Evolutionary conservation across 2,329 filamentous ascomycete genomes (phyloP), one percentile per base, ranked within the genome.

Genomic region (Arthrobotrys sphaeroides): DNA sequence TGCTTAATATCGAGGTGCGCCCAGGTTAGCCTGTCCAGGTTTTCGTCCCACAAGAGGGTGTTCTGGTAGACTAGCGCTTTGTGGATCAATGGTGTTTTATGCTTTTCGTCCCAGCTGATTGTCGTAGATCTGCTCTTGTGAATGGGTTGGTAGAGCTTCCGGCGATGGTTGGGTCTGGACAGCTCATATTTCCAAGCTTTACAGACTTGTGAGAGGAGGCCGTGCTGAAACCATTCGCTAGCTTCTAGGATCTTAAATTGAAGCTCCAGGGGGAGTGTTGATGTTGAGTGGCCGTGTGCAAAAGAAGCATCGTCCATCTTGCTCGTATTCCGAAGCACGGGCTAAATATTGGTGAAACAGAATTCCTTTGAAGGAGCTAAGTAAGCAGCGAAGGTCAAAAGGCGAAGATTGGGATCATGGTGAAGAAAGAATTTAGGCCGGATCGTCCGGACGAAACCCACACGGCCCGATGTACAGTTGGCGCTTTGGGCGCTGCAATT

Each of bases 201-300:
- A 55, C 70, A 74, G 20, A 74, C 70, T 26, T 68, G 62, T 7
- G 70, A 68, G 4, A 74, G 55, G 13, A 51, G 36, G 5, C 36
- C 43, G 20, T 68, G 70, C 47, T 74, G 70, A 51, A 62, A 59
- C 70, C 70, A 74, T 57, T 68, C 62, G 24, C 53, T 62, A 10
- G 38, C 45, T 24, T 62, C 55, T 28, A 74, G 70, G 18, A 74
- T 68, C n/a, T 57, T 49, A 40, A 64, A 68, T 59, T 74, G 70
- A 1, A 74, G 43, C 45, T 74, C 70, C 12, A 68, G 7, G 1
- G 70, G 70, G 10, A 74, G 53, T 20, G 33, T 42, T 16, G 36
- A 49, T 18, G 38, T 57, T 43, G 40, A 43, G 38, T 61, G 42
- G 47, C 61, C 61, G 33, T 66, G 40, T 26, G 43, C 22, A 9